Base-by-base conservation (phyloP, 1,139 yeast genomes). In the Suhomyces bribrorum region DNA sequence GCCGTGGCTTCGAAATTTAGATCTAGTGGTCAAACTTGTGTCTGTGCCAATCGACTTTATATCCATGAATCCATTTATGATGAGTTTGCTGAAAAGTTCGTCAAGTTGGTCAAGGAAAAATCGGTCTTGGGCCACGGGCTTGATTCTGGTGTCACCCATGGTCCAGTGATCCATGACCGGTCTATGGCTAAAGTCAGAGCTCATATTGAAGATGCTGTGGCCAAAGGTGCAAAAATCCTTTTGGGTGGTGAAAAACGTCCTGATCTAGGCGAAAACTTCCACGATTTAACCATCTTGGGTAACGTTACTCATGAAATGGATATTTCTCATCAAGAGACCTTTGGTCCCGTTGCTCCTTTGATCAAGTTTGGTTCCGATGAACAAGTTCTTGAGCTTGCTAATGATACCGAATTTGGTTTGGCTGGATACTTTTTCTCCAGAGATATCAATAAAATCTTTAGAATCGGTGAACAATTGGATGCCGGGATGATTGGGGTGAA, bases 11-110 rank as follows among this genome's bases (percentile, higher is more conserved):
- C 58, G 65, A 77, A 54, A 68, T 83, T 59, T 68, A 83, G 69
- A 73, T 83, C 69, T 69, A 83, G 73, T 77, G 97, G 97, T 31
- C 96, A 89, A 64, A 83, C 88, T 37, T 89, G 97, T 69, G 87
- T 94, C 29, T 88, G 95, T 39, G 88, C 90, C 41, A 88, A 92
- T 45, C 74, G 97, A 48, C 75, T 88, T 29, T 85, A 84, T 50
- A 85, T 87, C 23, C 89, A 87, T 49, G 81, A 77, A 38, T 62
- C 71, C 2, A 64, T 87, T 29, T 84, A 85, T 57, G 94, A 87
- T 41, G 67, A 78, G 54, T 73, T 75, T 47, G 59, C 67, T 39
- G 48, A 50, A 25, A 61, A 53, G 45, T 64, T 73, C 45, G 60
- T 64, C 26, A 61, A 52, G 25, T 61, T 61, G 46, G 69, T 68